Base-by-base conservation (phyloP, 208 protist species). In the Crithidia fasciculata region DNA sequence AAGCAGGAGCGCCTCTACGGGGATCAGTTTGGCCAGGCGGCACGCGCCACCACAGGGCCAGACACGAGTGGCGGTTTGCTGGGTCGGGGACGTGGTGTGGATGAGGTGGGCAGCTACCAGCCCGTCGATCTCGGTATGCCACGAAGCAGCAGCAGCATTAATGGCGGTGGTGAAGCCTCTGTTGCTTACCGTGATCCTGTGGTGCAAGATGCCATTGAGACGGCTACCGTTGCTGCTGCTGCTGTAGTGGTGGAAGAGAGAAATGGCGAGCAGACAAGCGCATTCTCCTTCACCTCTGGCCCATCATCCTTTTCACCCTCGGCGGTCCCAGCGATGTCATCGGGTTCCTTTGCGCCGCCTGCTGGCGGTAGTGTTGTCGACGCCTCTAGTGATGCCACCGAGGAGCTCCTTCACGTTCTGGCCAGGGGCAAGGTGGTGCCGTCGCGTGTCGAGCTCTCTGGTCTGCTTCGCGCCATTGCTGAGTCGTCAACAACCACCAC, bases 1-100 rank as follows among this genome's bases (percentile, higher is more conserved):
- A 72, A 74, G 61, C 62, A 80, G 59, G 54, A 73, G 36, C 63
- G 62, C 0, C 60, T 74, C 7, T 78, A 81, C 52, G 76, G 69
- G 8, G 52, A 74, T 52, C 47, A 65, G 41, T 74, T 74, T n/a
- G 40, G 69, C 19, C 57, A 50, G n/a, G 61, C 65, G 18, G 63
- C 59, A 36, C 62, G 76, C 7, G 59, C 56, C n/a, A 52, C 66
- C 19, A 37, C 44, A 3, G 28, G 53, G n/a, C 40, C 43, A 12
- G 67, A 19, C 19, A 15, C 19, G 18, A 16, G 50, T 18, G 67
- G 18, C 28, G 9, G 55, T 15, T 28, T 43, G 15, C n/a, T 19
- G 8, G 19, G 58, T 39, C 8, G 59, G 6, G 36, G 60, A 37
- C 67, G 45, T 10, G 69, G 40, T 2, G 63, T 69, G 40, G 61